These are phyloP conservation scores for Phytophthora idaei DNA, from an alignment of 352 stramenopile species.

Conservation along the genomic window DNA sequence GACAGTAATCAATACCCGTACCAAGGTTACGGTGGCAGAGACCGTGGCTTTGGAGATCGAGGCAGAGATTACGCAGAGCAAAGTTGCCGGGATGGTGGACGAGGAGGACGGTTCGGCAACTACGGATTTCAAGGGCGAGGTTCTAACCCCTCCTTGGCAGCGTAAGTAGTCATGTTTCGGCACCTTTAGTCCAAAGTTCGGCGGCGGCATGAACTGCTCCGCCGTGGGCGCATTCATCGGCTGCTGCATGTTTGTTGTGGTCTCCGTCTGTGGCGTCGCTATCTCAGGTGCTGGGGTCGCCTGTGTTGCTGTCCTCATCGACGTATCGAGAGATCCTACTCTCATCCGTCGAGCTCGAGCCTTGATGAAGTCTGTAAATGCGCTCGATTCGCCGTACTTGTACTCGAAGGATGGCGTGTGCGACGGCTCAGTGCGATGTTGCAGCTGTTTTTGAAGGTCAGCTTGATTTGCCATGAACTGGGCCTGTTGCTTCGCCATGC, in stretches of 20 bases:
- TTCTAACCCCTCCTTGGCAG: no score
- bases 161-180: not conserved
- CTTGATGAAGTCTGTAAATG: constrained; percentile 2
- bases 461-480: not conserved
- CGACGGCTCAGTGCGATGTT: not conserved
- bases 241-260: not conserved
- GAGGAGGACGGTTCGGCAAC: no score
- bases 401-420: not conserved
- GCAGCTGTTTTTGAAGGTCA: not conserved
- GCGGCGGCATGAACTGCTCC: not conserved
- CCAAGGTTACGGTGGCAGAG: not conserved
- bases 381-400: not conserved
- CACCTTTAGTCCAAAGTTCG: constrained; percentile 1
- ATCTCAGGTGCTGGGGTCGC: no score
- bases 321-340: not conserved
- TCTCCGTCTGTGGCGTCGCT: not conserved
- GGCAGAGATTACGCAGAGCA: no score
- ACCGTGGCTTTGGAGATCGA: not conserved
- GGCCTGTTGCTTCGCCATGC: not conserved
- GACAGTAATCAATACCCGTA: not conserved
- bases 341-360: not conserved
- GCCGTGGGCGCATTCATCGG: not conserved
- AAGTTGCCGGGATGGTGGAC: no score
- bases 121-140: no score
- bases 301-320: not conserved